phyloP scores from a whole-genome alignment of 176 grass and related monocot species.

The Avena sativa region DNA sequence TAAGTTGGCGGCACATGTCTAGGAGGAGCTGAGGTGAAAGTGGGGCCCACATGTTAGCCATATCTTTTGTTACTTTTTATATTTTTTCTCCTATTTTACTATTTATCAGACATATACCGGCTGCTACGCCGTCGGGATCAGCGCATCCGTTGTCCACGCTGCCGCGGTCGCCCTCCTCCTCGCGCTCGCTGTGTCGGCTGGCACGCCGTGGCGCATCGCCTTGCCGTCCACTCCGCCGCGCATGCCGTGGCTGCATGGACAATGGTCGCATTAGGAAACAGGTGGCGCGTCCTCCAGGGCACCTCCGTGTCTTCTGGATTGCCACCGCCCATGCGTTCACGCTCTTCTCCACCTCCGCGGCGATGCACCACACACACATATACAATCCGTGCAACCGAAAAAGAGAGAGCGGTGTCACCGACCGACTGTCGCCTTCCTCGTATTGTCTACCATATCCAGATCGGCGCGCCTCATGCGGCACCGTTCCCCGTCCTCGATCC shows the following conservation, averaged over 20 bases:
- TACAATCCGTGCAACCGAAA: not conserved
- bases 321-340: not conserved
- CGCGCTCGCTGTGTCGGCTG: not conserved
- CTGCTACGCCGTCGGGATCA: constrained; percentile 15
- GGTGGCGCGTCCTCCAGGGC: not conserved
- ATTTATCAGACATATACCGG: not conserved
- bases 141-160: constrained; percentile 5
- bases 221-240: constrained; percentile 22
- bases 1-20: no score
- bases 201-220: constrained; percentile 8
- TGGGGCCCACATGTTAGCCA: no score
- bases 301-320: constrained; percentile 47
- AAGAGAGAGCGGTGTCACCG: not conserved
- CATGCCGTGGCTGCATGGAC: constrained; percentile 38
- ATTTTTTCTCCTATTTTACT: no score
- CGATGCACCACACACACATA: not conserved
- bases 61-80: no score
- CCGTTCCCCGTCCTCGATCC: not conserved
- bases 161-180: constrained; percentile 42
- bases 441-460: constrained; percentile 7
- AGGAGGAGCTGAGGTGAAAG: no score
- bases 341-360: constrained; percentile 30
- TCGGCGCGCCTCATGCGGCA: not conserved
- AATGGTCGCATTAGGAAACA: not conserved
- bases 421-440: constrained; percentile 1